These are phyloP conservation scores for Sporothrix brasiliensis DNA, from an alignment of 2,329 filamentous ascomycete genomes.

Conservation along the genomic window DNA sequence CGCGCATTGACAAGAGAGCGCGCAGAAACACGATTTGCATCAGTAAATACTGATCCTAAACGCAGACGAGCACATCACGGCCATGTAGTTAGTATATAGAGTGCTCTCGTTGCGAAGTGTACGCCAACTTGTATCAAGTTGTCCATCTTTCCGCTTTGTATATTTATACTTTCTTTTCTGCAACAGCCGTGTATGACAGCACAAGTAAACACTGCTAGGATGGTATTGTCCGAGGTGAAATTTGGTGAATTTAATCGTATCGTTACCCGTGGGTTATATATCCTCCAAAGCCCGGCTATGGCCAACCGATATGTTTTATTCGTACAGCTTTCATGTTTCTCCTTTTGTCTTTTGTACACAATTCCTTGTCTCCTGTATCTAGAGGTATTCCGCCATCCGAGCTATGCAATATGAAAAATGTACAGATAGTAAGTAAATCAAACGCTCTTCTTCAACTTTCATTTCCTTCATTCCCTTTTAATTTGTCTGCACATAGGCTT, in stretches of 20 bases:
- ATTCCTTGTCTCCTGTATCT: not conserved
- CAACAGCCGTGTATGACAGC: not conserved
- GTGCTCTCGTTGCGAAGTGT: not conserved
- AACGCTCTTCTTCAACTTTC: conserved; percentile 13
- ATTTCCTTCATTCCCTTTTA: not conserved
- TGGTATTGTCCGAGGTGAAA: not conserved
- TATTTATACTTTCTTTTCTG: not conserved
- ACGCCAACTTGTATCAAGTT: not conserved
- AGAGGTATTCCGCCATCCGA: not conserved
- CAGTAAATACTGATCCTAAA: too few species aligned
- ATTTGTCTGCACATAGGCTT: not conserved
- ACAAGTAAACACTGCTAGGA: not conserved
- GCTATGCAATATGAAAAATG: conserved; percentile 14
- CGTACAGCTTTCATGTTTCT: conserved; percentile 8
- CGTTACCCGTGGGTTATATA: not conserved
- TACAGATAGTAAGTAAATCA: conserved; percentile 26
- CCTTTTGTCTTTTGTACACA: conserved; percentile 5
- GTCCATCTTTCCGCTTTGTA: not conserved
- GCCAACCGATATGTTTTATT: not conserved
- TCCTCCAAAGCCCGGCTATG: not conserved
- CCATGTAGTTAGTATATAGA: not conserved
- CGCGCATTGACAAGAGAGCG: not conserved
- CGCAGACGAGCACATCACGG: not conserved
- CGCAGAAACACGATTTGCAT: not conserved
- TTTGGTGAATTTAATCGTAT: conserved; percentile 15